A percentile compares a stretch with the other conserved stretches of the same genome.
These are phyloP conservation scores for Nemania sp. DNA, from an alignment of 2,329 filamentous ascomycete genomes.

Conservation along the genomic window DNA sequence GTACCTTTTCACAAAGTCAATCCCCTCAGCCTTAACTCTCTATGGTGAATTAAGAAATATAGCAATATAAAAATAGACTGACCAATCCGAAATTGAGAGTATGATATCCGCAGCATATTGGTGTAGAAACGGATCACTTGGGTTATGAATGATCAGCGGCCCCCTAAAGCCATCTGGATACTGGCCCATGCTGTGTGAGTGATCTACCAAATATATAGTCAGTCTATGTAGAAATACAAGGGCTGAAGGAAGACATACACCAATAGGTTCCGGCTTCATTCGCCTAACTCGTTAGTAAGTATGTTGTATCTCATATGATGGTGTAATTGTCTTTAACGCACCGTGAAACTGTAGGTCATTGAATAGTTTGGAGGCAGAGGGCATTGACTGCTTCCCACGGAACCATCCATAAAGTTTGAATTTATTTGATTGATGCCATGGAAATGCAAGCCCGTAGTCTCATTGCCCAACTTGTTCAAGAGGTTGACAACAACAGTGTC, in stretches of 20 bases:
- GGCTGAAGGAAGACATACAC: constrained; percentile 52
- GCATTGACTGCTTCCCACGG: constrained; percentile 68
- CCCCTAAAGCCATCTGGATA: constrained; percentile 76
- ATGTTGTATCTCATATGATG: not conserved
- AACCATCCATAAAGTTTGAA: constrained; percentile 71
- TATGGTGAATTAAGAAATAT: constrained; percentile 43
- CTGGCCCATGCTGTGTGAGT: constrained; percentile 73
- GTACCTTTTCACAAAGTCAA: constrained; percentile 52
- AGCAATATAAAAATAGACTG: constrained; percentile 44
- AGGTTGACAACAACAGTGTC: constrained; percentile 64
- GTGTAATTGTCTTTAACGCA: constrained; percentile 46
- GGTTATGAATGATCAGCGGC: constrained; percentile 70
- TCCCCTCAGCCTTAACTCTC: constrained; percentile 46
- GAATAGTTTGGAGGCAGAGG: constrained; percentile 63
- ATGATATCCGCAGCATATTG: constrained; percentile 70
- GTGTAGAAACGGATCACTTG: constrained; percentile 62
- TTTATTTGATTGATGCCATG: constrained; percentile 72
- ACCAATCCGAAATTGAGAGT: constrained; percentile 69
- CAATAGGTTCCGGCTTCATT: constrained; percentile 60
- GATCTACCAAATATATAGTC: constrained; percentile 56
- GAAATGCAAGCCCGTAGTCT: constrained; percentile 67
- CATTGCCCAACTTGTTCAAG: constrained; percentile 63
- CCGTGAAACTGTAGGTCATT: constrained; percentile 70
- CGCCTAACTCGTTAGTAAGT: constrained; percentile 46
- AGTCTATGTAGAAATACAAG: constrained; percentile 19